A percentile compares a stretch with the other conserved stretches of the same genome.
These are phyloP conservation scores for Cryptococcus sp. DNA, from an alignment of 1,284 basidiomycete genomes.

Conservation along the genomic window DNA sequence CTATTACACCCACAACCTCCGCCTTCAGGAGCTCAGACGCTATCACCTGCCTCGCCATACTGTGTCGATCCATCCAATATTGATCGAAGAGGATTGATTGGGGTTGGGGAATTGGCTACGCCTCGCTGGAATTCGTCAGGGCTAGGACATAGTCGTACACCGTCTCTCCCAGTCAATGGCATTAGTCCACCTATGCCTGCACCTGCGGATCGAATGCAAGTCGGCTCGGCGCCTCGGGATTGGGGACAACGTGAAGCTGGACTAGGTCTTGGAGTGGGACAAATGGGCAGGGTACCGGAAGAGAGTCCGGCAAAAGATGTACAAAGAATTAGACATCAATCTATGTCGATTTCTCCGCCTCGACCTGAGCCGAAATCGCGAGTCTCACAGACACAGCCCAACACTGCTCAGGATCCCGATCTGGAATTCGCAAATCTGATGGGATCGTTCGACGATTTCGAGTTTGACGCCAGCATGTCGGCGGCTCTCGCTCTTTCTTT, in stretches of 20 bases:
- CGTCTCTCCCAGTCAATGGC: constrained; percentile 42
- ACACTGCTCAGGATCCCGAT: constrained; percentile 2
- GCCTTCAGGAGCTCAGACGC: constrained; percentile 19
- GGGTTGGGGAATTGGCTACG: constrained; percentile 95
- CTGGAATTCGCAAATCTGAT: constrained; percentile 10
- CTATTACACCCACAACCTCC: constrained; percentile 6
- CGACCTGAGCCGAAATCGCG: constrained; percentile 4
- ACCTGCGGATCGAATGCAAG: constrained; percentile 1
- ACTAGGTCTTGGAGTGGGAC: constrained; percentile 8
- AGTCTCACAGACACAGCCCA: constrained; percentile 5
- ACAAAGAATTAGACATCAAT: background rate
- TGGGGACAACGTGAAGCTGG: constrained; percentile 7
- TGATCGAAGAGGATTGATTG: constrained; percentile 82
- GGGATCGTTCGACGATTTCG: constrained; percentile 31
- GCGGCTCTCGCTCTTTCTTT: constrained; percentile 33
- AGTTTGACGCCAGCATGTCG: constrained; percentile 39
- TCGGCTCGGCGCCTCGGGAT: background rate
- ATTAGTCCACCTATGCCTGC: constrained; percentile 20
- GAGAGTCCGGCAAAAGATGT: background rate
- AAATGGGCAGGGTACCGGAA: background rate
- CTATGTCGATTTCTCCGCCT: constrained; percentile 8
- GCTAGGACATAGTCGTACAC: constrained; percentile 29
- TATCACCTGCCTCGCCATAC: constrained; percentile 25
- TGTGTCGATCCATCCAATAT: constrained; percentile 66
- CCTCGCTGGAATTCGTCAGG: constrained; percentile 70